Conservation (phyloP, 1,284 basidiomycete species). For the Ceratobasidium sp. region DNA sequence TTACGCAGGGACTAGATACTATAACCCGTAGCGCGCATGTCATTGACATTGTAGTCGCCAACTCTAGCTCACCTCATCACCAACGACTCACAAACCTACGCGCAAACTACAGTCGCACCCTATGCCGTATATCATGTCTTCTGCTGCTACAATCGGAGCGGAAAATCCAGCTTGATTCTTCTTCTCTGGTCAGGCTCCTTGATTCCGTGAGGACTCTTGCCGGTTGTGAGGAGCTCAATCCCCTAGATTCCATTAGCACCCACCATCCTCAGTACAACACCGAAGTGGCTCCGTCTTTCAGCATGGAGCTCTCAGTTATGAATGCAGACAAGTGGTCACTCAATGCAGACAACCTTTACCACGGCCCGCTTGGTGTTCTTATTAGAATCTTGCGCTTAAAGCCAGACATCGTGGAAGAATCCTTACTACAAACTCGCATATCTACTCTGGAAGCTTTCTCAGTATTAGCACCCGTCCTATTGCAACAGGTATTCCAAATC, state of each 20-base stretch:
- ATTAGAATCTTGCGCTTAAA: background rate
- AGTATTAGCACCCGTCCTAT: background rate
- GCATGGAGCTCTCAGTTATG: no score
- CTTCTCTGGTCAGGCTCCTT: background rate
- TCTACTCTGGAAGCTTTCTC: slow-evolving; percentile 1
- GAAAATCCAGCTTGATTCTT: background rate
- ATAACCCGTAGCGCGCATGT: background rate
- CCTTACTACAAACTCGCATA: background rate
- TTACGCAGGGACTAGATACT: background rate
- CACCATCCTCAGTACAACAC: background rate
- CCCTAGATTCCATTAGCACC: background rate
- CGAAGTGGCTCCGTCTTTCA: background rate
- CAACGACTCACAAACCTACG: no score
- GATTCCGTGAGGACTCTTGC: background rate
- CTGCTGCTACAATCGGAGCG: background rate
- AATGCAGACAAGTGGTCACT: background rate
- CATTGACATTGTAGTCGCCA: background rate
- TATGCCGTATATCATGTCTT: background rate
- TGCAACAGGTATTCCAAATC: background rate
- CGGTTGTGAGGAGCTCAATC: background rate
- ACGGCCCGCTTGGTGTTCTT: background rate
- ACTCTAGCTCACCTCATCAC: background rate
- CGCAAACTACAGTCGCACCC: background rate
- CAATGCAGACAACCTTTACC: background rate
- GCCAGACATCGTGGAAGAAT: background rate